phyloP scores from a whole-genome alignment of 495 filamentous ascomycete genomes.

The Corynascus novoguineensis region DNA sequence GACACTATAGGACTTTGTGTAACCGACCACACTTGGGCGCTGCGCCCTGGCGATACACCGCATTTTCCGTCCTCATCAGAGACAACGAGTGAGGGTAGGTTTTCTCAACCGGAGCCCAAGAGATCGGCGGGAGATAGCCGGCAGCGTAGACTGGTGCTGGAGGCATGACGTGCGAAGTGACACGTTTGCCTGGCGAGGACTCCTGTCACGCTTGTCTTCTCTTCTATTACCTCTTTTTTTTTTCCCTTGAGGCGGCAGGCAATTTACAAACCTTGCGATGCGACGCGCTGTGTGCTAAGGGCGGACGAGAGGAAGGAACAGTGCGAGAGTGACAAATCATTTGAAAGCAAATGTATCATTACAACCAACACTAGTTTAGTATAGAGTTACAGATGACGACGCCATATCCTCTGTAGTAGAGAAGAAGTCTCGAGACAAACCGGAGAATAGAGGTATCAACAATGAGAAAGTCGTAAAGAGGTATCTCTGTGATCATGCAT shows the following conservation, averaged over 20 bases:
- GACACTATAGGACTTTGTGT: not conserved
- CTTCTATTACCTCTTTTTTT: too few species aligned
- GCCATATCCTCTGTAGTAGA: not conserved
- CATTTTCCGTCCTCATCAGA: not conserved
- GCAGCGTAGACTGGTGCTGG: not conserved
- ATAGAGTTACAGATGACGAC: not conserved
- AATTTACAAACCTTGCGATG: too few species aligned
- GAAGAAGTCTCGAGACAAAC: not conserved
- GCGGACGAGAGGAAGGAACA: not conserved
- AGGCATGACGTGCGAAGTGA: not conserved
- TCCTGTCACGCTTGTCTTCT: too few species aligned
- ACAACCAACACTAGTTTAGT: not conserved
- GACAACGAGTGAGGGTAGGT: not conserved
- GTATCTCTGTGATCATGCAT: slow-evolving; percentile 4
- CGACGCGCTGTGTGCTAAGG: too few species aligned
- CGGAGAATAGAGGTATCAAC: slow-evolving; percentile 1
- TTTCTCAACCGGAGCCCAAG: not conserved
- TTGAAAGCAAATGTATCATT: not conserved
- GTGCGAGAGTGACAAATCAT: not conserved
- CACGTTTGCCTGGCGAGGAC: not conserved
- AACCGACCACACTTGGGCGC: not conserved
- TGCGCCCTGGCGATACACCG: slow-evolving; percentile 3
- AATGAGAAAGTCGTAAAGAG: not conserved
- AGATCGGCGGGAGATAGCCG: not conserved
- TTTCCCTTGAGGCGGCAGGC: too few species aligned